A percentile compares a stretch with the other conserved stretches of the same genome.
Evolutionary conservation across 371 early-diverging fungal genomes (phyloP).

Genomic region (Syncephalastrum monosporum): DNA sequence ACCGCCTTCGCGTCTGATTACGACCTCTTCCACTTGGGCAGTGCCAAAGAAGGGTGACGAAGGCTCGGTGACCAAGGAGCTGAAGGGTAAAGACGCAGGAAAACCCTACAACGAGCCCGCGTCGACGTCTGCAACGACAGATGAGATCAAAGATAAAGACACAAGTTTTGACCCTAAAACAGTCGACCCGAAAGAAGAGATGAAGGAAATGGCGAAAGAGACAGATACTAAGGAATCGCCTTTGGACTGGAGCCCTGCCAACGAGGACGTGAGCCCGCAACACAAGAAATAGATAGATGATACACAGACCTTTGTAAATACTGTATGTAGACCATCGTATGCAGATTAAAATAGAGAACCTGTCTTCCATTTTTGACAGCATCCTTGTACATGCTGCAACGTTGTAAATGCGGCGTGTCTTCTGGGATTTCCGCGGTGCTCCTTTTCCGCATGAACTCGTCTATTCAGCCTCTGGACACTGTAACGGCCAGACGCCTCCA

Average conservation of each 20-base stretch:
- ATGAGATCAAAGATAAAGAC: slow-evolving; percentile 9
- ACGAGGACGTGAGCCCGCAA: slow-evolving; percentile 11
- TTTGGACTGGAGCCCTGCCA: slow-evolving; percentile 12
- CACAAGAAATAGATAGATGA: neutral
- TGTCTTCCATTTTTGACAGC: no score
- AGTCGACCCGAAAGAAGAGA: slow-evolving; percentile 9
- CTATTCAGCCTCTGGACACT: slow-evolving; percentile 17
- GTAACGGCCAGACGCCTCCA: slow-evolving; percentile 15
- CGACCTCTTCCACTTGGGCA: neutral
- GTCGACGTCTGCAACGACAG: slow-evolving; percentile 3
- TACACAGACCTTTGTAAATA: no score
- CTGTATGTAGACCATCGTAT: no score
- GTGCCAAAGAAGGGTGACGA: slow-evolving; percentile 5
- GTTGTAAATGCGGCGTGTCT: no score
- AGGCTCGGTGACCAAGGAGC: slow-evolving; percentile 10
- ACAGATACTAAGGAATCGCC: slow-evolving; percentile 4
- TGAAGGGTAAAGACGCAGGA: slow-evolving; percentile 8
- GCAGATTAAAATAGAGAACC: no score
- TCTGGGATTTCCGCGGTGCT: no score
- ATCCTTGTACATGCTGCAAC: no score
- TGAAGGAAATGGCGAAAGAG: slow-evolving; percentile 6
- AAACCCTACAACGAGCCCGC: slow-evolving; percentile 12
- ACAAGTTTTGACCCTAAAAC: slow-evolving; percentile 7
- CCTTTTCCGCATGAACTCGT: neutral
- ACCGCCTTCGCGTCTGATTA: no score